Evolutionary conservation across 2,329 filamentous ascomycete species (phyloP), one percentile per base, ranked within the genome.

Genomic region (Chrysoporthe austroafricana): DNA sequence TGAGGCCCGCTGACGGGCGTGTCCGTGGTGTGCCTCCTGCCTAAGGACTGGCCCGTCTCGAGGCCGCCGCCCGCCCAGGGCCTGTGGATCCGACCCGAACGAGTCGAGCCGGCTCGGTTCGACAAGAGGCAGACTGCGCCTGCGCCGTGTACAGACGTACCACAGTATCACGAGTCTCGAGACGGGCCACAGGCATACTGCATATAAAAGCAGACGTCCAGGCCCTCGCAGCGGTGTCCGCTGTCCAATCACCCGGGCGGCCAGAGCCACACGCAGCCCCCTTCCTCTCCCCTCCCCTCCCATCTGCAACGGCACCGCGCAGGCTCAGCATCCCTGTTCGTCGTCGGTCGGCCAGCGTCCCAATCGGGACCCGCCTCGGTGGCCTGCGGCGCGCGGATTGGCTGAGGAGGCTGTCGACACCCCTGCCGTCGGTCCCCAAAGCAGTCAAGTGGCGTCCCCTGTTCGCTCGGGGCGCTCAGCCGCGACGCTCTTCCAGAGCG

Each of bases 391-490:
- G 62, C 46, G 11, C 43, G 43, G 58, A 69, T 69, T 69, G 68
- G 65, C 62, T 60, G 57, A 3, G 14, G 52, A 18, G 42, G 52
- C 5, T 3, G 3, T 21, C 50, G 21, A 21, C 43, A 46, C 43
- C 60, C 67, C 43, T 44, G 39, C 44, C 32, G 48, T 69, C 68
- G 68, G 68, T 69, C 65, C 58, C 68, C 59, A 62, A 65, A 63
- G 32, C 8, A 62, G 68, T 63, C 66, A 62, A 69, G 65, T 26
- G 57, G 44, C 62, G 13, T 44, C 36, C 65, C 57, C 39, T 60
- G 14, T 43, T 44, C 42, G 14, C n/a, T 43, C 21, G n/a, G 60
- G 18, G 21, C 34, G 60, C 62, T 62, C 46, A 59, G 50, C 68
- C 62, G 61, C 60, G 64, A 67, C 39, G 50, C 54, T 61, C 42